Conservation (phyloP, 2,329 filamentous ascomycete genomes). For the Thielaviopsis punctulata region DNA sequence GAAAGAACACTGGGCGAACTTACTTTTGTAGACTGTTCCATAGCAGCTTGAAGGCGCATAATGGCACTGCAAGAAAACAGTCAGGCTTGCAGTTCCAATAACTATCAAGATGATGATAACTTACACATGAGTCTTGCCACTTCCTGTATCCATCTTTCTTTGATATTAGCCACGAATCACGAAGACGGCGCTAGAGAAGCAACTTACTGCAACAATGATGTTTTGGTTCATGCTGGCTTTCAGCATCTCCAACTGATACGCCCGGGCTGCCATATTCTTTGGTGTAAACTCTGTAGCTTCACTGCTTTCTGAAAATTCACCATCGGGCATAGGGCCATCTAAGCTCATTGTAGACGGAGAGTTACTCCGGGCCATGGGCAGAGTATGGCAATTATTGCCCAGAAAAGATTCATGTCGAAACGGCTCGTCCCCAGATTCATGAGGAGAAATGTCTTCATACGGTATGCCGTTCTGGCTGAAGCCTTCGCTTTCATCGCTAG, state of each 20-base stretch:
- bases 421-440: too few species aligned
- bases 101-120: slow-evolving; percentile 14
- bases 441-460: too few species aligned
- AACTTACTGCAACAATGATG: slow-evolving; percentile 50
- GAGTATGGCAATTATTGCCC: not conserved
- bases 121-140: slow-evolving; percentile 63
- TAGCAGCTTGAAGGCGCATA: slow-evolving; percentile 2
- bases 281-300: not conserved
- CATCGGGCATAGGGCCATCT: not conserved
- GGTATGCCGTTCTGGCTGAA: too few species aligned
- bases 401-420: not conserved
- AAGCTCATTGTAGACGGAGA: not conserved
- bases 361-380: not conserved
- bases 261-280: slow-evolving; percentile 29
- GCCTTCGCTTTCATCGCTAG: not conserved
- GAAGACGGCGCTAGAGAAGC: slow-evolving; percentile 11
- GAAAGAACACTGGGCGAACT: not conserved
- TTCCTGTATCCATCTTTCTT: slow-evolving; percentile 65
- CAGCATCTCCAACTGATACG: slow-evolving; percentile 64
- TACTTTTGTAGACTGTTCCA: not conserved
- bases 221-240: slow-evolving; percentile 50
- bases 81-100: not conserved
- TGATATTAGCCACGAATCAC: not conserved
- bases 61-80: slow-evolving; percentile 3
- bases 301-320: not conserved